These are phyloP conservation scores for Bombardia bombarda DNA, from an alignment of 495 filamentous ascomycete genomes.

Conservation along the genomic window DNA sequence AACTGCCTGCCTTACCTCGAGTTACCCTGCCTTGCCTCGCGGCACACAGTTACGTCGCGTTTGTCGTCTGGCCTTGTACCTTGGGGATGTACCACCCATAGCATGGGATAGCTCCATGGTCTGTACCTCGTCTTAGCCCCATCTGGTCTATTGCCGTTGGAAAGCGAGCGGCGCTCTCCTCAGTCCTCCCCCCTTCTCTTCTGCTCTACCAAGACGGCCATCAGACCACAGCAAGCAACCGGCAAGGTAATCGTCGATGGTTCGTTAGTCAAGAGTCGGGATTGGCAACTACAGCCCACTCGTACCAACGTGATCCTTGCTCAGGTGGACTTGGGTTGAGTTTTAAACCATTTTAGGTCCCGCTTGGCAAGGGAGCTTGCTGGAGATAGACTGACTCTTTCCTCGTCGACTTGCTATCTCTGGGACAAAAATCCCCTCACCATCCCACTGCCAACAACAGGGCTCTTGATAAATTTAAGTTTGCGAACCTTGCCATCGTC, in stretches of 20 bases:
- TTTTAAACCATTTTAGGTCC: constrained; percentile 5
- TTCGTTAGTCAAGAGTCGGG: neutral
- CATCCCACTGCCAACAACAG: constrained; percentile 1
- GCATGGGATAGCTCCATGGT: too few relatives aligned
- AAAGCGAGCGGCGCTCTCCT: too few relatives aligned
- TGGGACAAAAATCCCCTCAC: constrained; percentile 14
- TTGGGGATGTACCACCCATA: too few relatives aligned
- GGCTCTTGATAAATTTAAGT: neutral
- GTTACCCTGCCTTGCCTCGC: too few relatives aligned
- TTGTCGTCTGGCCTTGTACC: too few relatives aligned
- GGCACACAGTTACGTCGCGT: too few relatives aligned
- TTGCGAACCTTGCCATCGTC: neutral
- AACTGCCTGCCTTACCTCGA: too few relatives aligned
- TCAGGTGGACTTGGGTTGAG: neutral
- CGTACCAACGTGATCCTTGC: neutral
- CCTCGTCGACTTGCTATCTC: neutral
- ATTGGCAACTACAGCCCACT: too few relatives aligned
- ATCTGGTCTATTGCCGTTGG: too few relatives aligned
- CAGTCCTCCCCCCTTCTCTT: too few relatives aligned
- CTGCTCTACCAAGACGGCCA: neutral
- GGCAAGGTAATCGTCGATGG: neutral
- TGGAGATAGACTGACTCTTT: neutral
- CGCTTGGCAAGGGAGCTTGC: constrained; percentile 10
- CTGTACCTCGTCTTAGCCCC: too few relatives aligned
- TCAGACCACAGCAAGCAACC: too few relatives aligned